Conservation (phyloP, 331 rosid species). For the Rosa hybrid region DNA sequence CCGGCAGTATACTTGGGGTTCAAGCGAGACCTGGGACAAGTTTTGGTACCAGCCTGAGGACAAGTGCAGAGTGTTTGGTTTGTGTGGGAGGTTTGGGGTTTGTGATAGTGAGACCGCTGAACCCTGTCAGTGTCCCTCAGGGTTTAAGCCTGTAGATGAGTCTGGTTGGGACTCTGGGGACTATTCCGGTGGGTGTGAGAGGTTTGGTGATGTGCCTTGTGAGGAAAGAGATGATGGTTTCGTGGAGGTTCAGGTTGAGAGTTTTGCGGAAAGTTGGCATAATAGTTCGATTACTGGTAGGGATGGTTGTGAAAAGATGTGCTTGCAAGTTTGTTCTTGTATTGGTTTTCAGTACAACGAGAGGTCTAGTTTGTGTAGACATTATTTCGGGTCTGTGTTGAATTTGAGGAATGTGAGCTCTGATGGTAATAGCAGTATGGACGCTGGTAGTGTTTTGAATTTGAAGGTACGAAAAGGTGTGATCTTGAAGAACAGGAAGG, state of each 20-base stretch:
- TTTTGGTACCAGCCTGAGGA: slow-evolving; percentile 61
- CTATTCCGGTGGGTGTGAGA: slow-evolving; percentile 52
- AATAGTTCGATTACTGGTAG: slow-evolving; percentile 21
- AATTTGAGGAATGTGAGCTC: slow-evolving; percentile 54
- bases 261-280: slow-evolving; percentile 28
- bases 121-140: slow-evolving; percentile 50
- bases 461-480: slow-evolving; percentile 43
- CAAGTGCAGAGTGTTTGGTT: slow-evolving; percentile 44
- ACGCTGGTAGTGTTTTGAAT: slow-evolving; percentile 20
- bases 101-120: slow-evolving; percentile 21
- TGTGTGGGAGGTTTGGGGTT: slow-evolving; percentile 68
- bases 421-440: not conserved
- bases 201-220: slow-evolving; percentile 23
- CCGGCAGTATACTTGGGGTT: slow-evolving; percentile 61
- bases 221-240: slow-evolving; percentile 36
- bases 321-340: slow-evolving; percentile 54
- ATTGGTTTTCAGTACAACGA: slow-evolving; percentile 44
- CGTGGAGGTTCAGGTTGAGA: slow-evolving; percentile 38
- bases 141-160: slow-evolving; percentile 47
- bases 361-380: slow-evolving; percentile 39
- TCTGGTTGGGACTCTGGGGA: slow-evolving; percentile 51
- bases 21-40: slow-evolving; percentile 54
- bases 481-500: slow-evolving; percentile 17
- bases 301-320: slow-evolving; percentile 39
- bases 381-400: slow-evolving; percentile 42